phyloP scores from a whole-genome alignment of 2,329 filamentous ascomycete genomes.

The Neofusicoccum kwambonambiense region DNA sequence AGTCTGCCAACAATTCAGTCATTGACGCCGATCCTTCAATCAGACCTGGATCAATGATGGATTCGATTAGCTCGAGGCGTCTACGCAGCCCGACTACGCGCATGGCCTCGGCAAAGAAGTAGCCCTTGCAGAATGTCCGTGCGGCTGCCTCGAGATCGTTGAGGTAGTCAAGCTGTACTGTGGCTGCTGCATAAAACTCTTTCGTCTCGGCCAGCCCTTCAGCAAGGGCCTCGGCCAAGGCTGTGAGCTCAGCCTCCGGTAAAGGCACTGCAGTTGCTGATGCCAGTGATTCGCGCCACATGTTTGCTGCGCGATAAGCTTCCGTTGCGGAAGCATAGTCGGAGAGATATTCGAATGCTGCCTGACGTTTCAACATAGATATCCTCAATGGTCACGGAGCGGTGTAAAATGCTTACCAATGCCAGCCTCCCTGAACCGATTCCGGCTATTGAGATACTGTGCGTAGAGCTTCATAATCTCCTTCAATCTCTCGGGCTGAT shows the following conservation, averaged over 20 bases:
- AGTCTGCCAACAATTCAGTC: slow-evolving; percentile 91
- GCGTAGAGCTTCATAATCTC: slow-evolving; percentile 78
- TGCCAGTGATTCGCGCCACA: slow-evolving; percentile 90
- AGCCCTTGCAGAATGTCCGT: slow-evolving; percentile 80
- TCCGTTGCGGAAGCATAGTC: slow-evolving; percentile 73
- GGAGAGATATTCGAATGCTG: slow-evolving; percentile 78
- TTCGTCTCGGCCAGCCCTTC: slow-evolving; percentile 80
- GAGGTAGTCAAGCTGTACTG: slow-evolving; percentile 79
- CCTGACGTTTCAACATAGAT: background rate
- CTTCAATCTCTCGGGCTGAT: slow-evolving; percentile 66
- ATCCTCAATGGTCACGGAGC: slow-evolving; percentile 19
- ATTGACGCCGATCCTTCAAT: slow-evolving; percentile 77
- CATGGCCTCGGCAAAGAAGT: slow-evolving; percentile 84
- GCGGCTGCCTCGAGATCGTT: slow-evolving; percentile 68
- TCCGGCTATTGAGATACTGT: slow-evolving; percentile 69
- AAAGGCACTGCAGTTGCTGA: slow-evolving; percentile 70
- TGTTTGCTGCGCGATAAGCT: slow-evolving; percentile 79
- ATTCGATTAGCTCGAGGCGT: slow-evolving; percentile 61
- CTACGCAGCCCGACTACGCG: slow-evolving; percentile 65
- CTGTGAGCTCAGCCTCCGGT: slow-evolving; percentile 57
- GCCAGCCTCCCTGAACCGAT: slow-evolving; percentile 80
- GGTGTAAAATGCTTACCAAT: slow-evolving; percentile 41
- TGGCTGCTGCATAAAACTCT: slow-evolving; percentile 77
- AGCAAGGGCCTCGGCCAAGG: slow-evolving; percentile 72
- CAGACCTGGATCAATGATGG: slow-evolving; percentile 74